A percentile compares a stretch with the other conserved stretches of the same genome.
Conservation (phyloP, 208 protist species). For the Wallacemonas sp. region DNA sequence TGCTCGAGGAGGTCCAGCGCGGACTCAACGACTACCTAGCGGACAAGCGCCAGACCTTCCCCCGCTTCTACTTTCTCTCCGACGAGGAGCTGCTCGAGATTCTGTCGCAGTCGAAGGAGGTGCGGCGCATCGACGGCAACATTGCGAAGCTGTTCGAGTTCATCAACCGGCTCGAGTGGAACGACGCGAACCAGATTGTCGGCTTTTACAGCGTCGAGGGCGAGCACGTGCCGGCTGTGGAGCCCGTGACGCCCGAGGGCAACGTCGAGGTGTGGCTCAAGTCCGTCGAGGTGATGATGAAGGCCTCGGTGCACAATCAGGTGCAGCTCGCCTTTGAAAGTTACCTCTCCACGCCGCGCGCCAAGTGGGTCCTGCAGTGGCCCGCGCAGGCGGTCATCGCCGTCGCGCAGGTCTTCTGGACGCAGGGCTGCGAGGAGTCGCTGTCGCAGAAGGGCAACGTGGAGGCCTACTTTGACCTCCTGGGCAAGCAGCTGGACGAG, state of each 20-base stretch:
- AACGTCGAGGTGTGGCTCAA: slow-evolving; percentile 97
- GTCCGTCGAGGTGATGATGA: slow-evolving; percentile 95
- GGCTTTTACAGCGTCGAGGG: slow-evolving; percentile 94
- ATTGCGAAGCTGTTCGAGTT: slow-evolving; percentile 97
- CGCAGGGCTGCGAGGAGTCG: slow-evolving; percentile 92
- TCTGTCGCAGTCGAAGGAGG: slow-evolving; percentile 96
- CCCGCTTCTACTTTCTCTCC: slow-evolving; percentile 94
- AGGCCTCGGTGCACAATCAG: slow-evolving; percentile 83
- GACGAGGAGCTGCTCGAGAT: slow-evolving; percentile 96
- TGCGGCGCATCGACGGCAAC: slow-evolving; percentile 94
- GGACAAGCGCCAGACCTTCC: slow-evolving; percentile 95
- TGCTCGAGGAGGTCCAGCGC: slow-evolving; percentile 96
- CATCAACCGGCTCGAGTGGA: slow-evolving; percentile 89
- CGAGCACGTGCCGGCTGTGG: slow-evolving; percentile 90
- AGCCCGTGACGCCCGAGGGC: slow-evolving; percentile 87
- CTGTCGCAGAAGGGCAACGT: slow-evolving; percentile 72
- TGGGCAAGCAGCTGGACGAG: slow-evolving; percentile 85
- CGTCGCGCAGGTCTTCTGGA: slow-evolving; percentile 95
- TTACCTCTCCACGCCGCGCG: slow-evolving; percentile 69
- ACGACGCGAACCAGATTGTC: slow-evolving; percentile 73
- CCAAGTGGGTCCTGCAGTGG: slow-evolving; percentile 91
- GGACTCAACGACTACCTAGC: slow-evolving; percentile 97
- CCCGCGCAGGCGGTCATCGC: slow-evolving; percentile 93
- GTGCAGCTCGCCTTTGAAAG: slow-evolving; percentile 57
- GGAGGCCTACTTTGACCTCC: slow-evolving; percentile 52